A percentile compares a stretch with the other conserved stretches of the same genome.
Evolutionary conservation across 208 protist genomes (phyloP).

Genomic region (Leishmania major): DNA sequence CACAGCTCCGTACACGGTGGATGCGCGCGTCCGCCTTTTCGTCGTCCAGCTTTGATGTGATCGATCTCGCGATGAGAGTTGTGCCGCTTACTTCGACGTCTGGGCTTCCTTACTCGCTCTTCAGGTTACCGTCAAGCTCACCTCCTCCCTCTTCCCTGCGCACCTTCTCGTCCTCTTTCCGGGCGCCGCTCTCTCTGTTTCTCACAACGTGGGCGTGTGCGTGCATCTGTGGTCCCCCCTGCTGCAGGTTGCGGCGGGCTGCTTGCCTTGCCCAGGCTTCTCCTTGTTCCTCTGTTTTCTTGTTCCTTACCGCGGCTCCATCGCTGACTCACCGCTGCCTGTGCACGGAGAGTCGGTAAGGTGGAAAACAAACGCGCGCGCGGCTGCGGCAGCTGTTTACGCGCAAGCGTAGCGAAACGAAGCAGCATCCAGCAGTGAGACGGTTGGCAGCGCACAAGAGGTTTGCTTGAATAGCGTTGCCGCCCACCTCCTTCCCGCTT

Average conservation of each 20-base stretch:
- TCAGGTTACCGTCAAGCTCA: not conserved
- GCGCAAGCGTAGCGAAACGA: not conserved
- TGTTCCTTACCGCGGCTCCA: not conserved
- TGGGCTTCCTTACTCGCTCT: not conserved
- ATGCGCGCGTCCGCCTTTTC: not conserved
- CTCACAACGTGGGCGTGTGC: not conserved
- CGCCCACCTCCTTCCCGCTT: not conserved
- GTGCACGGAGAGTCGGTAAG: not conserved
- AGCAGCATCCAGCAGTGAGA: not conserved
- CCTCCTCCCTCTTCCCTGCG: not conserved
- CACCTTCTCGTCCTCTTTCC: not conserved
- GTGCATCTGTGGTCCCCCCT: not conserved
- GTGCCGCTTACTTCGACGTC: not conserved
- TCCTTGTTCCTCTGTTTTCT: not conserved
- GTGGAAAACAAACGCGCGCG: not conserved
- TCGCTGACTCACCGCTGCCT: not conserved
- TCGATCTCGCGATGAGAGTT: not conserved
- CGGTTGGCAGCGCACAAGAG: not conserved
- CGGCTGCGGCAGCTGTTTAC: not conserved
- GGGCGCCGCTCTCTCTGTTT: not conserved
- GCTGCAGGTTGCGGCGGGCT: not conserved
- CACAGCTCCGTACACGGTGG: not conserved
- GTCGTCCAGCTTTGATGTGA: not conserved
- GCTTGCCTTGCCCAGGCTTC: not conserved
- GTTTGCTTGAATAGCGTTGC: not conserved